Evolutionary conservation across 257 asterid genomes (phyloP), one percentile per base, ranked within the genome.

Genomic region (Fraxinus cuspidata): DNA sequence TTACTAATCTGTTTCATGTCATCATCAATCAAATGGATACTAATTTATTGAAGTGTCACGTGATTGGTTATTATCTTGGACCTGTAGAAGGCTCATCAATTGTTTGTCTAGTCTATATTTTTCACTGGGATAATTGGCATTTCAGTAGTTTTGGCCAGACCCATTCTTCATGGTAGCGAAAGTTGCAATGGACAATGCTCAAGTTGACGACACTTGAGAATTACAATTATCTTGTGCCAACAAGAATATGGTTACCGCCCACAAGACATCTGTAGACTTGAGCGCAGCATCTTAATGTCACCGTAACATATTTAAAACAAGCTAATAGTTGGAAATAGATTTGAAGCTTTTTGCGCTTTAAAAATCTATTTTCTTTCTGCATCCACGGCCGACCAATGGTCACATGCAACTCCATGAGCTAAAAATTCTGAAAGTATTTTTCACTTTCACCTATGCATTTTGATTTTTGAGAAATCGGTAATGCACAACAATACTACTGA

Each of bases 141-240:
- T 79, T 76, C 94, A 92, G 95, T 94, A 88, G 90, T 90, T 44
- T 74, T 92, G 88, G 98, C 98, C 78, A 90, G 84, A 74, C 89
- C 87, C 90, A 19, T 94, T 92, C 80, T 97, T 97, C 23, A 86
- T 83, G 86, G 97, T 91, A 88, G 97, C 97, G 49, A 85, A 85
- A 77, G 97, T 91, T 79, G 97, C 97, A 79, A 92, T 92, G 97
- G 98, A 92, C 77, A 94, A 91, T 78, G 97, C 97, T 86, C 96
- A 90, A 84, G 97, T 92, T 78, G 98, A 89, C 74, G 97, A 87
- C 80, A 90, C 97, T 34, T 85, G 88, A 12, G 92, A 89, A 73
- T 86, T 81, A 83, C 88, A 84, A 42, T 87, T 92, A 63, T 84
- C 78, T 69, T 75, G 86, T 81, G 76, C 84, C 68, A 74, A 73